These are phyloP conservation scores for Tricholoma furcatifolium DNA, from an alignment of 768 basidiomycete species.

Conservation along the genomic window DNA sequence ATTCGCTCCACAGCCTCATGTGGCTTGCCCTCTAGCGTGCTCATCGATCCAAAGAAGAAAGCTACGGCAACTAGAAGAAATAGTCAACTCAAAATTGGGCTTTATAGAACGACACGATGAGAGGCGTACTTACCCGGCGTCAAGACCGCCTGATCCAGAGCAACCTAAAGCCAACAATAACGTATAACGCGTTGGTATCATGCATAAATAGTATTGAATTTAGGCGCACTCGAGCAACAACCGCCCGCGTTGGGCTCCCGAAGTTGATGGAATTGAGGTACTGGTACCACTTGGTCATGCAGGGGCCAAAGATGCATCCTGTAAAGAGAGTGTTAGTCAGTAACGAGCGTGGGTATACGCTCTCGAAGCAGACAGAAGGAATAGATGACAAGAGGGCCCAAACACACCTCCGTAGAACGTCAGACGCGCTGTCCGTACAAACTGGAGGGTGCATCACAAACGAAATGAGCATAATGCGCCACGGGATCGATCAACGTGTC, in stretches of 20 bases:
- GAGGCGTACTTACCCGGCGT: conserved; percentile 55
- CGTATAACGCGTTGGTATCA: not conserved
- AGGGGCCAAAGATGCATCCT: conserved; percentile 78
- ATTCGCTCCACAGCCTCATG: conserved; percentile 46
- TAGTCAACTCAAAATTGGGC: not conserved
- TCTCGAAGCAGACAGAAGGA: not conserved
- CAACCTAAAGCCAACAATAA: conserved; percentile 48
- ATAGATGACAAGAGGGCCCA: not conserved
- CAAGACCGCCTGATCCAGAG: conserved; percentile 76
- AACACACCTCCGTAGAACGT: conserved; percentile 70
- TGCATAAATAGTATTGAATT: not conserved
- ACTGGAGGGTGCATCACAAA: conserved; percentile 29
- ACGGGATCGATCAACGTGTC: not conserved
- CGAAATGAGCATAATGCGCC: not conserved
- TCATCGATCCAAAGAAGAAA: conserved; percentile 71
- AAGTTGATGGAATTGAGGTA: conserved; percentile 73
- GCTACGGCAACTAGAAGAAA: conserved; percentile 41
- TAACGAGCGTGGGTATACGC: not conserved
- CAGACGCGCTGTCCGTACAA: conserved; percentile 59
- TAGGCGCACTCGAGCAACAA: conserved; percentile 58
- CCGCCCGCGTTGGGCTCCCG: conserved; percentile 51
- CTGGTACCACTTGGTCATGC: conserved; percentile 80
- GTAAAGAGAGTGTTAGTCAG: not conserved
- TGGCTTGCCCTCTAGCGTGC: conserved; percentile 73
- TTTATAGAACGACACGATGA: not conserved